A percentile compares a stretch with the other conserved stretches of the same genome.
Conservation (phyloP, 495 filamentous ascomycete genomes). For the Penicillium simplicissimum region DNA sequence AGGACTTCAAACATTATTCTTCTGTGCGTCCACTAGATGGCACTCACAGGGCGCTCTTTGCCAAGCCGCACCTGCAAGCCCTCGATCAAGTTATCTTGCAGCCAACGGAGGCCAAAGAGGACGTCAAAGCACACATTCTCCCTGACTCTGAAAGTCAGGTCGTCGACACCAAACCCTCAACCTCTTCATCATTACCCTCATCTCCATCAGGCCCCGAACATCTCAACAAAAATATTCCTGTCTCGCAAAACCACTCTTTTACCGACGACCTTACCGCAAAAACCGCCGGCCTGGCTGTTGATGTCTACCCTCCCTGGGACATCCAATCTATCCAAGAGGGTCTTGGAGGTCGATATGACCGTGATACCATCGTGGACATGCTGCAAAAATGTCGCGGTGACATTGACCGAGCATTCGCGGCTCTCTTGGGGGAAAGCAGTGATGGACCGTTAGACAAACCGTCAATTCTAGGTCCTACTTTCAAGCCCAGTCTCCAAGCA, state of each 20-base stretch:
- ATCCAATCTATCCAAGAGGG: constrained; percentile 58
- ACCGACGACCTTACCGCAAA: constrained; percentile 1
- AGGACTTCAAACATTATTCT: constrained; percentile 70
- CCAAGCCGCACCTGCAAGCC: not conserved
- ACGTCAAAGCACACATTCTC: constrained; percentile 17
- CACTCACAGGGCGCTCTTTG: constrained; percentile 52
- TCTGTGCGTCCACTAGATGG: constrained; percentile 66
- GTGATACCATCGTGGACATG: constrained; percentile 55
- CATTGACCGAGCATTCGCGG: constrained; percentile 59
- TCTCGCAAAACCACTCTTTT: constrained; percentile 16
- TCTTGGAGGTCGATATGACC: constrained; percentile 56
- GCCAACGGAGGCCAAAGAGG: constrained; percentile 30
- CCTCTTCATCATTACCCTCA: not conserved
- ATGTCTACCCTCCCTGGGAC: constrained; percentile 56
- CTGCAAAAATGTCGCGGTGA: constrained; percentile 62
- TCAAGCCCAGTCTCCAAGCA: constrained; percentile 42
- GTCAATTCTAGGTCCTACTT: constrained; percentile 24
- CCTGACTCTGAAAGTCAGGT: not conserved
- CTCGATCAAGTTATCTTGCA: constrained; percentile 37
- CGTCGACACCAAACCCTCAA: not conserved
- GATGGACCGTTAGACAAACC: constrained; percentile 31
- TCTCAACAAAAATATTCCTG: constrained; percentile 16
- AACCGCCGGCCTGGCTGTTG: constrained; percentile 38
- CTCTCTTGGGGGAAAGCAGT: constrained; percentile 54
- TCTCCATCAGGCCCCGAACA: constrained; percentile 19